A percentile compares a stretch with the other conserved stretches of the same genome.
Evolutionary conservation across 495 filamentous ascomycete genomes (phyloP).

Genomic region (Wilcoxina mikolae): DNA sequence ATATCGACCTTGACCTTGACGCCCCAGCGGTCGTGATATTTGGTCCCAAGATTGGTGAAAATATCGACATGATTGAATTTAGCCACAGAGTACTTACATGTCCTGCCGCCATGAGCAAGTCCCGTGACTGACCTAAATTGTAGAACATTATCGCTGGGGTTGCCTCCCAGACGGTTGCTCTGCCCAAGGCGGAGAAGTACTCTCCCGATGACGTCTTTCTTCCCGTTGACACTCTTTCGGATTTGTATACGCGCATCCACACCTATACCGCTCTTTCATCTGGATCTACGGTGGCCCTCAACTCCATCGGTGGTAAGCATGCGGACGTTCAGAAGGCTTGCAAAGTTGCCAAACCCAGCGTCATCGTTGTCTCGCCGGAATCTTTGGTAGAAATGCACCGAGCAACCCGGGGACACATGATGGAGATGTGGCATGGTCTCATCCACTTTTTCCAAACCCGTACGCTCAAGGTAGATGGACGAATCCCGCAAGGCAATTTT

Average conservation of each 20-base stretch:
- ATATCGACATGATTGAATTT: conserved; percentile 19
- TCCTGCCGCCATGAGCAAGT: neutral
- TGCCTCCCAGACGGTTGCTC: conserved; percentile 54
- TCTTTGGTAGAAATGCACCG: conserved; percentile 53
- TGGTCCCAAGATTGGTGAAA: conserved; percentile 12
- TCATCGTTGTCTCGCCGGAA: conserved; percentile 63
- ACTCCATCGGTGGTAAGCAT: conserved; percentile 59
- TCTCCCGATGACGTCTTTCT: conserved; percentile 65
- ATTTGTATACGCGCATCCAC: conserved; percentile 62
- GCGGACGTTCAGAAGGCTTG: conserved; percentile 59
- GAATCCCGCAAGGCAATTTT: conserved; percentile 53
- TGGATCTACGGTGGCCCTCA: conserved; percentile 75
- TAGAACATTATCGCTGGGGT: conserved; percentile 69
- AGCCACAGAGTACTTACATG: conserved; percentile 12
- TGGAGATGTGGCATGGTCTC: conserved; percentile 40
- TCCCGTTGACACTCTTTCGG: conserved; percentile 67
- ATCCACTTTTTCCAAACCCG: conserved; percentile 56
- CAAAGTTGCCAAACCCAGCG: conserved; percentile 58
- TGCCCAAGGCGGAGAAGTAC: conserved; percentile 61
- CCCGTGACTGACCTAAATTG: conserved; percentile 15
- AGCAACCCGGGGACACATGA: conserved; percentile 33
- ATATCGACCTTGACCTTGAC: conserved; percentile 16
- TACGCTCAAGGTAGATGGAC: conserved; percentile 49
- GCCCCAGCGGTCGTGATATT: conserved; percentile 20
- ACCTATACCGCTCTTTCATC: conserved; percentile 71